Base-by-base conservation (phyloP, 106 monocot genomes). In the Dendrobium huoshanense region DNA sequence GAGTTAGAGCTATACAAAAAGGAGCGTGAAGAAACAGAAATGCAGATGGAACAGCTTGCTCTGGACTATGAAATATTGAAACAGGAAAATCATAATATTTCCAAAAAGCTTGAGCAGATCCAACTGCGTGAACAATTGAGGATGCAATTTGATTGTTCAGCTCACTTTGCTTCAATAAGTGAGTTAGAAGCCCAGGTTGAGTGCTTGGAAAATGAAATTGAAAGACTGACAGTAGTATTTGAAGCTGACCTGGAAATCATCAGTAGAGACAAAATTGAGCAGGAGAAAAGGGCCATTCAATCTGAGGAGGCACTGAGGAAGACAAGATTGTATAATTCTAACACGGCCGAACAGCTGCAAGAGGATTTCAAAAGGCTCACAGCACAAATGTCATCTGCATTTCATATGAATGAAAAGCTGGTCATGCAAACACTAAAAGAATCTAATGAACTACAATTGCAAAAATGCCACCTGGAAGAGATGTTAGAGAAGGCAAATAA, bases 31-130 rank as follows among this genome's bases (percentile, higher is more conserved):
- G 91, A 93, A 11, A 75, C 87, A 20, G 95, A 99, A 81, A 93
- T 95, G 91, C 99, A 99, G 84, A 91, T 99, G 95, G 99, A 99
- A 84, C 99, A 99, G 82, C 85, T 99, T 41, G 99, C 95, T 61
- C 86, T 99, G 41, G 99, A 99, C 59, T 99, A 95, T 73, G 95
- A 99, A 87, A 99, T 99, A 77, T 47, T 95, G 61, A 99, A 93
- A 72, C 99, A 99, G 85, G 99, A 99, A 87, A 91, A 99, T 73
- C 99, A 99, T 84, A 91, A 91, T 67, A 83, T 91, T 33, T 84
- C 91, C 41, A 76, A 78, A 33, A 99, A 81, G 80, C 82, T 95
- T 47, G 95, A 95, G 86, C 99, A 99, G 77, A 87, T 77, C 17
- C 91, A 99, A 79, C 75, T 99, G 55, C 80, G 90, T 8, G 99